Evolutionary conservation across 352 stramenopile genomes (phyloP).

Genomic region (Thalassiosira mediterranea): DNA sequence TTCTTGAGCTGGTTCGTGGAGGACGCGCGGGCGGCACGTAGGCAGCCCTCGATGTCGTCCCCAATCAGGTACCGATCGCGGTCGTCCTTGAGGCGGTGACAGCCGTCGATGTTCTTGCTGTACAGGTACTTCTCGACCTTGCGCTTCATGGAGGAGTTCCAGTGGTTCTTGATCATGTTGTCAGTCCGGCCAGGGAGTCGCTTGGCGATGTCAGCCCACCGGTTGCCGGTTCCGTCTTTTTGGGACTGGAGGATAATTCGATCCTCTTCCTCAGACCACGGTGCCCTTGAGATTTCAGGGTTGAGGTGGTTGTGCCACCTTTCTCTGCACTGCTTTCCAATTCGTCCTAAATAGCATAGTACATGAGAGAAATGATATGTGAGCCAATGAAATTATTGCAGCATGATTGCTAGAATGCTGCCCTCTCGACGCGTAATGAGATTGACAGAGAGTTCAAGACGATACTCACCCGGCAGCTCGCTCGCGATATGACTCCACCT

Average conservation of each 20-base stretch:
- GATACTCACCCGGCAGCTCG: constrained; percentile 41
- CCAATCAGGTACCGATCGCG: constrained; percentile 68
- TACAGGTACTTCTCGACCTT: constrained; percentile 75
- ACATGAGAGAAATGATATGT: neutral
- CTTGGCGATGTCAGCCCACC: constrained; percentile 95
- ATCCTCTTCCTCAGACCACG: constrained; percentile 94
- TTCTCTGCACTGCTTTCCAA: constrained; percentile 94
- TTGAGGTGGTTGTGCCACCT: constrained; percentile 96
- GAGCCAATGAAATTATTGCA: constrained; percentile 2
- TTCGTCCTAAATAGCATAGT: constrained; percentile 78
- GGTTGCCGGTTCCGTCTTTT: constrained; percentile 90
- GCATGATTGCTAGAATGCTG: too few relatives aligned
- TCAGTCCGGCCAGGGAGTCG: constrained; percentile 93
- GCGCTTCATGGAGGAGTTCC: constrained; percentile 84
- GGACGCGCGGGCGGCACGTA: constrained; percentile 53
- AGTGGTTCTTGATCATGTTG: constrained; percentile 99
- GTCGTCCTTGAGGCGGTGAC: constrained; percentile 51
- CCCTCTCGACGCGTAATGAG: too few relatives aligned
- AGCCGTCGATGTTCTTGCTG: constrained; percentile 59
- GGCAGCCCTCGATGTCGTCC: constrained; percentile 75
- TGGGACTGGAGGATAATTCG: constrained; percentile 90
- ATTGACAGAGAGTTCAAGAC: too few relatives aligned
- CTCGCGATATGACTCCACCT: constrained; percentile 68
- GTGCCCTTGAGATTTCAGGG: constrained; percentile 92
- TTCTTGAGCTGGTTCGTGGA: too few relatives aligned